Evolutionary conservation across 2,329 filamentous ascomycete genomes (phyloP).

Genomic region (Penicillium sp.): DNA sequence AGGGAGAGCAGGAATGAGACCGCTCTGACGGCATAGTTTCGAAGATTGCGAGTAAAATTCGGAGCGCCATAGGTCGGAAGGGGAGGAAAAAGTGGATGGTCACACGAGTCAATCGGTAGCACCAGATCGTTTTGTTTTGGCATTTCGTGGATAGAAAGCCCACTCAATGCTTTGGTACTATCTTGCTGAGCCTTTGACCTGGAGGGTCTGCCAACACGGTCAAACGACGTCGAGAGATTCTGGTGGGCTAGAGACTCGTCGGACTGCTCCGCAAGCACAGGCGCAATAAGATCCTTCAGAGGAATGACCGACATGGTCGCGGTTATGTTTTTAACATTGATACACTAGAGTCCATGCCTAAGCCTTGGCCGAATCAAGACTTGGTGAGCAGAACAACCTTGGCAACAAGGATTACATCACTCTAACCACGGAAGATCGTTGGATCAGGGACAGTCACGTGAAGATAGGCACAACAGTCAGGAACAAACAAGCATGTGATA

Average conservation of each 20-base stretch:
- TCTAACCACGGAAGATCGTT: neutral
- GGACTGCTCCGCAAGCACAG: neutral
- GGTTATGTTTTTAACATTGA: slow-evolving; percentile 2
- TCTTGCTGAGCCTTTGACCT: neutral
- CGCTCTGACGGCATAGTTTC: slow-evolving; percentile 64
- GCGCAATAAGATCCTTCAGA: slow-evolving; percentile 2
- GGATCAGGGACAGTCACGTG: slow-evolving; percentile 1
- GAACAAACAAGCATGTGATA: neutral
- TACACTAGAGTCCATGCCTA: neutral
- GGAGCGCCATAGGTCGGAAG: slow-evolving; percentile 79
- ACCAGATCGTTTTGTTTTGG: slow-evolving; percentile 3
- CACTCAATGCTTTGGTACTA: too few relatives aligned
- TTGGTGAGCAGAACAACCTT: neutral
- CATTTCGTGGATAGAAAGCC: slow-evolving; percentile 11
- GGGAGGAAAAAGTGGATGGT: slow-evolving; percentile 69
- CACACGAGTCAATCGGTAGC: slow-evolving; percentile 8
- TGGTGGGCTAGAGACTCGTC: neutral
- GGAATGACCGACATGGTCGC: slow-evolving; percentile 19
- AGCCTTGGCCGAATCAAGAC: neutral
- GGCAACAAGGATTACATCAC: neutral
- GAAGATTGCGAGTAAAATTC: slow-evolving; percentile 62
- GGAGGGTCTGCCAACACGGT: neutral
- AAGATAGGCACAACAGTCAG: neutral
- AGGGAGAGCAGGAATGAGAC: slow-evolving; percentile 76
- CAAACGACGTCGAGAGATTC: neutral